Percentiles rank a stretch among this genome's conserved stretches.
These are phyloP conservation scores for Verbascum thapsus DNA, from an alignment of 257 asterid species.

Conservation along the genomic window DNA sequence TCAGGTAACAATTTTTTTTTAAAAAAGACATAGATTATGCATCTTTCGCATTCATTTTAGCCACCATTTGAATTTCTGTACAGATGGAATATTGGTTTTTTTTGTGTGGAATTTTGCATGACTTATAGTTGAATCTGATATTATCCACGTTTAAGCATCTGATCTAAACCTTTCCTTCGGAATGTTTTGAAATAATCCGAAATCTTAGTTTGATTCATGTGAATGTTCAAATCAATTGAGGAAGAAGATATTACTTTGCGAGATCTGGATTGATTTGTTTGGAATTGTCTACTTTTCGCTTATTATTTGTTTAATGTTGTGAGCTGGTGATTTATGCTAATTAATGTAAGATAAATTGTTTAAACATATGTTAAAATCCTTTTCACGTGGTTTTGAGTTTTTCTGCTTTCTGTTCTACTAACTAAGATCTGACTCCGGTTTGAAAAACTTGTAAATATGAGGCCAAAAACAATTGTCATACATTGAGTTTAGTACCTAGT, in stretches of 20 bases:
- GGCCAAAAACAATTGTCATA: background rate
- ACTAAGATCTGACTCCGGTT: conserved; percentile 10
- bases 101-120: background rate
- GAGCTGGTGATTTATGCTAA: conserved; percentile 9
- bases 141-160: background rate
- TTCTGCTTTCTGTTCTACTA: conserved; percentile 10
- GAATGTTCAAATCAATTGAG: conserved; percentile 10
- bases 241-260: conserved; percentile 8
- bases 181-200: background rate
- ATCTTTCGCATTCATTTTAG: conserved; percentile 7
- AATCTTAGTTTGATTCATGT: conserved; percentile 15
- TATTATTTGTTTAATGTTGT: background rate
- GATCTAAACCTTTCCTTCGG: background rate
- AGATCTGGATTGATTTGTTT: conserved; percentile 21
- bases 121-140: conserved; percentile 12
- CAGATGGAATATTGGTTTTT: background rate
- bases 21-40: background rate
- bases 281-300: background rate
- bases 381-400: conserved; percentile 1
- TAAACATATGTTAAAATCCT: background rate
- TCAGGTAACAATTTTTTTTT: conserved; percentile 72
- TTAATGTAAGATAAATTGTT: background rate
- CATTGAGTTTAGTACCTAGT: background rate
- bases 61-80: background rate
- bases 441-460: background rate